Base-by-base conservation (phyloP, 1,139 yeast species). In the Saccharomyces hybrid region DNA sequence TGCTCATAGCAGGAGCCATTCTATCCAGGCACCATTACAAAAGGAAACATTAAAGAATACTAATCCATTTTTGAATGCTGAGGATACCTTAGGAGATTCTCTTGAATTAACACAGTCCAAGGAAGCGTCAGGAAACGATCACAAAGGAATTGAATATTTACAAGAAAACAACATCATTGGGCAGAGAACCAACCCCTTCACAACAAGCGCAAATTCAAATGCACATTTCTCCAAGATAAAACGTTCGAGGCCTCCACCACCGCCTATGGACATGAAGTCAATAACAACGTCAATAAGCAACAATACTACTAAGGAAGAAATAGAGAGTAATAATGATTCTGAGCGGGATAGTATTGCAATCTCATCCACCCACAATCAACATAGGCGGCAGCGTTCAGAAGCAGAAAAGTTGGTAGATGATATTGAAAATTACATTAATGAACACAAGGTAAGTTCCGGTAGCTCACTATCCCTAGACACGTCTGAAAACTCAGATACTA, bases 321-420 rank as follows among this genome's bases (percentile, higher is more conserved):
- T 16, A 25, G 27, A 20, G 14, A 34, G 9, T 25, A 38, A 38
- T 38, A 38, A 38, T 9, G 25, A 38, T 9, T 38, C 11, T 6
- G 44, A 38, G 6, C 44, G 14, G 30, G 25, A 13, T 14, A 16
- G 13, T 20, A 49, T 23, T 13, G 5, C 31, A 48, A 26, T 9
- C 7, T 8, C 20, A 42, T 44, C 34, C 25, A 23, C 44, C 23
- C 49, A 14, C 14, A 30, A 50, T 20, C 54, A 58, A 26, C 72
- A 69, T 52, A 56, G 58, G 51, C 61, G 70, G 42, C 66, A 68
- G 49, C 57, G 60, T 44, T 69, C 72, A 5, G 67, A 69, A 48
- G 69, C 70, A 7, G 72, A 70, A 51, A 63, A 64, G 50, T 57
- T 69, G 27, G 67, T 67, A 4, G 71, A 68, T 31, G 70, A 70